Percentiles rank a stretch among this genome's conserved stretches.
Evolutionary conservation across 164 flowering plant genomes (phyloP).

Genomic region (Hamamelis virginiana): DNA sequence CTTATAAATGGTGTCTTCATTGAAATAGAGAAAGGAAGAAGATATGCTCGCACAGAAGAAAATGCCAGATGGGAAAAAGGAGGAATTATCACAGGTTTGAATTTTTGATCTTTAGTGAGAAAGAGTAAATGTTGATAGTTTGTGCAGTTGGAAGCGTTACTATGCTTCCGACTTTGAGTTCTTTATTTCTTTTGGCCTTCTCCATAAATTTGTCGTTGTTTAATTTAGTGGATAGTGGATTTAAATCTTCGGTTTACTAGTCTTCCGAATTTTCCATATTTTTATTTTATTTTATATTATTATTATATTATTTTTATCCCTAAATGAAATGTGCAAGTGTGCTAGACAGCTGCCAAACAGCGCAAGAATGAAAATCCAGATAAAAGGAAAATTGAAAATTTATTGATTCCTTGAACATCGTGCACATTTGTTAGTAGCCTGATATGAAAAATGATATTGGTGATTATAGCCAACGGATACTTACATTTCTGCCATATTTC

Average conservation of each 20-base stretch:
- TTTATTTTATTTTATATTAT: not conserved
- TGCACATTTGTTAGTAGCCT: too few relatives aligned
- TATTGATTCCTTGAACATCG: too few relatives aligned
- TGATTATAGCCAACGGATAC: too few relatives aligned
- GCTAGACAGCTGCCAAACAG: not conserved
- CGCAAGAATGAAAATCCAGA: not conserved
- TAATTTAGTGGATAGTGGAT: not conserved
- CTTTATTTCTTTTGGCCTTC: too few relatives aligned
- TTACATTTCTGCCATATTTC: too few relatives aligned
- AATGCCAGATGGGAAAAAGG: slow-evolving; percentile 86
- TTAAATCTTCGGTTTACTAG: not conserved
- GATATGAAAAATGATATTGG: too few relatives aligned
- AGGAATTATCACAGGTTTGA: slow-evolving; percentile 89
- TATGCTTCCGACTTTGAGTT: too few relatives aligned
- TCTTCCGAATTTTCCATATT: not conserved
- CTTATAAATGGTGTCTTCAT: slow-evolving; percentile 11
- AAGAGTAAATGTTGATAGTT: slow-evolving; percentile 1
- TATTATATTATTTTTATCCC: not conserved
- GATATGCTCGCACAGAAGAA: slow-evolving; percentile 93
- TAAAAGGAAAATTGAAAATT: not conserved
- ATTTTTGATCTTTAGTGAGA: slow-evolving; percentile 1
- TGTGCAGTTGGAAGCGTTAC: not conserved
- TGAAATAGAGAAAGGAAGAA: slow-evolving; percentile 70
- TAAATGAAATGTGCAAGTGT: not conserved
- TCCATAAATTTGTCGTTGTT: not conserved